Percentiles rank a stretch among this genome's conserved stretches.
Conservation (phyloP, 805 yeast genomes). For the Suhomyces xylopsoci region DNA sequence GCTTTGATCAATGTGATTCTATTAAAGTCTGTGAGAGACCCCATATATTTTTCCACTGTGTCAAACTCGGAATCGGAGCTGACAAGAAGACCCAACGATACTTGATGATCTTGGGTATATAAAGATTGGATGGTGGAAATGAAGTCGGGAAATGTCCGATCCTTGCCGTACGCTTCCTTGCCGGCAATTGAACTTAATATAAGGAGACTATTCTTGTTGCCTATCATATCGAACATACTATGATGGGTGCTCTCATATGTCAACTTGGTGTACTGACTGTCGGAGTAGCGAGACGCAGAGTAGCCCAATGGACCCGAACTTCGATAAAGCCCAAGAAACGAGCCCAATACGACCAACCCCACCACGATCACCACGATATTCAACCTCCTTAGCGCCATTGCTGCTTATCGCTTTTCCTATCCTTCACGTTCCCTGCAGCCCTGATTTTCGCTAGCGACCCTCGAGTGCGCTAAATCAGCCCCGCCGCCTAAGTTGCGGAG, state of each 20-base stretch:
- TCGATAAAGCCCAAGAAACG: background rate
- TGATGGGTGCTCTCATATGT: background rate
- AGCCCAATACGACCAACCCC: background rate
- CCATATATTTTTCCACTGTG: conserved; percentile 17
- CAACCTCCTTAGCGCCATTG: background rate
- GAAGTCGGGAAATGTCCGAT: conserved; percentile 30
- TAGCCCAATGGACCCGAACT: background rate
- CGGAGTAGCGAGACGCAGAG: background rate
- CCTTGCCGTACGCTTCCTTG: conserved; percentile 28
- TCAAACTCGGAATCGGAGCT: conserved; percentile 27
- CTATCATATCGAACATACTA: background rate
- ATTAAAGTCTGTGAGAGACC: conserved; percentile 5
- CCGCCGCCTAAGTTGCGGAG: background rate
- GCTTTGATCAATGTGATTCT: conserved; percentile 30
- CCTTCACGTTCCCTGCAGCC: background rate
- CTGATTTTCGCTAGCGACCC: background rate
- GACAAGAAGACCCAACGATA: conserved; percentile 29
- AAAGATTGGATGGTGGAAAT: conserved; percentile 26
- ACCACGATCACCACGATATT: background rate
- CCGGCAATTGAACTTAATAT: conserved; percentile 6
- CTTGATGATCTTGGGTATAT: background rate
- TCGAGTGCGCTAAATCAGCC: background rate
- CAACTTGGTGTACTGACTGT: background rate
- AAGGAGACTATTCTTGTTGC: background rate
- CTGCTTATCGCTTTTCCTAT: background rate